A percentile compares a stretch with the other conserved stretches of the same genome.
These are phyloP conservation scores for Sporothrix brasiliensis DNA, from an alignment of 2,329 filamentous ascomycete species.

Conservation along the genomic window DNA sequence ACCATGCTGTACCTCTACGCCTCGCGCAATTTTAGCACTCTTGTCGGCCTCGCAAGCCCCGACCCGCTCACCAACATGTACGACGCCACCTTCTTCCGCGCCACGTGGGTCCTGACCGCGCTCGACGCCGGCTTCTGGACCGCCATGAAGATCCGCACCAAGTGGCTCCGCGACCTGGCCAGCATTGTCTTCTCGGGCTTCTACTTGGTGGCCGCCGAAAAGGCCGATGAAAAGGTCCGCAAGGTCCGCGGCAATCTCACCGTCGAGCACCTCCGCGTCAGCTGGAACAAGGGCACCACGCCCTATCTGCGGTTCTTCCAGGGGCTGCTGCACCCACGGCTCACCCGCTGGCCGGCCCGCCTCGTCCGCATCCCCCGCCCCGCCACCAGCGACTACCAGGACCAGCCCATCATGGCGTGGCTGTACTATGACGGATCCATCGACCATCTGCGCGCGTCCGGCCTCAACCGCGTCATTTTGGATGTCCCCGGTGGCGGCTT, in stretches of 20 bases:
- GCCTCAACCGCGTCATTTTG: constrained; percentile 69
- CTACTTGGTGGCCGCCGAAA: constrained; percentile 89
- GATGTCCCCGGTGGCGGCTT: constrained; percentile 95
- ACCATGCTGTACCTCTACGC: constrained; percentile 91
- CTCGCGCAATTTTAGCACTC: constrained; percentile 88
- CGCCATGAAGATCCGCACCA: constrained; percentile 83
- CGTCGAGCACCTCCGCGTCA: constrained; percentile 85
- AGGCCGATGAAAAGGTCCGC: constrained; percentile 93
- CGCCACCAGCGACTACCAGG: constrained; percentile 75
- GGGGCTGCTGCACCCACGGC: constrained; percentile 71
- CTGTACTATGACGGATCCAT: constrained; percentile 91
- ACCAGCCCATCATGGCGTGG: constrained; percentile 77
- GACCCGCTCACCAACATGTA: constrained; percentile 95
- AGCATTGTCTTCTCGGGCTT: constrained; percentile 85
- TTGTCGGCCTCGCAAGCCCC: constrained; percentile 86
- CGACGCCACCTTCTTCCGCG: constrained; percentile 86
- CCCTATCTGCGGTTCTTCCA: constrained; percentile 79
- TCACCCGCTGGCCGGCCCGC: constrained; percentile 79
- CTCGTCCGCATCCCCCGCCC: constrained; percentile 84
- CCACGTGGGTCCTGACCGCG: constrained; percentile 94
- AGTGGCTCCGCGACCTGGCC: constrained; percentile 79
- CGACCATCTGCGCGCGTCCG: constrained; percentile 63
- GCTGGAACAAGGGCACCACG: constrained; percentile 93
- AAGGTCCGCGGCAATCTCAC: constrained; percentile 86
- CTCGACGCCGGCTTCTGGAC: constrained; percentile 98